Percentiles rank a stretch among this genome's conserved stretches.
Evolutionary conservation across 1,284 basidiomycete genomes (phyloP).

Genomic region (Singerocomus inundabilis): DNA sequence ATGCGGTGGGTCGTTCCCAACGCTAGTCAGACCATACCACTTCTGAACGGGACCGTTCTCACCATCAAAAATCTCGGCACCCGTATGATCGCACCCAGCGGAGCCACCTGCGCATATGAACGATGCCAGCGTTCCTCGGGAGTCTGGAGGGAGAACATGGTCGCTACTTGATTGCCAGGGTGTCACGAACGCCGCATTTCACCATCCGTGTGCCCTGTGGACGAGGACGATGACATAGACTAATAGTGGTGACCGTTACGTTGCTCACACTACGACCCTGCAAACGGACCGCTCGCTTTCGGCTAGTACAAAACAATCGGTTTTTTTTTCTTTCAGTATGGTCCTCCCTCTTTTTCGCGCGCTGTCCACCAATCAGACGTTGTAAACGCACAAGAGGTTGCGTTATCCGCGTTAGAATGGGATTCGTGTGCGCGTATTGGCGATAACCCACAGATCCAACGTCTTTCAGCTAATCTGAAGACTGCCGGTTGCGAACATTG

Average conservation of each 20-base stretch:
- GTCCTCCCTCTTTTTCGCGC: conserved; percentile 15
- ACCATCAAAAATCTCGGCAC: conserved; percentile 9
- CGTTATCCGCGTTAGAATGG: neutral
- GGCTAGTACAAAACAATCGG: conserved; percentile 7
- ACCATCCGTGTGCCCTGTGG: neutral
- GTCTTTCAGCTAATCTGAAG: conserved; percentile 21
- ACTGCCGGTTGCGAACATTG: neutral
- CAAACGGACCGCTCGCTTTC: conserved; percentile 4
- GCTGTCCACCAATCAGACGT: conserved; percentile 8
- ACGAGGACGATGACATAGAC: conserved; percentile 6
- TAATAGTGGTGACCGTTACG: conserved; percentile 17
- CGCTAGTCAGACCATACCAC: neutral
- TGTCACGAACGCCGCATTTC: conserved; percentile 4
- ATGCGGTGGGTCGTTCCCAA: conserved; percentile 15
- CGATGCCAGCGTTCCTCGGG: neutral
- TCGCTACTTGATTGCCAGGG: neutral
- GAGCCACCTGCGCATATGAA: conserved; percentile 8
- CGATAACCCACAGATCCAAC: conserved; percentile 16
- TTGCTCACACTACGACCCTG: conserved; percentile 15
- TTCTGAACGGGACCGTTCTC: conserved; percentile 19
- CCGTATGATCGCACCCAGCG: conserved; percentile 7
- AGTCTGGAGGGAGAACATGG: neutral
- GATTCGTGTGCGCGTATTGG: conserved; percentile 4
- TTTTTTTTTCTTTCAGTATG: neutral
- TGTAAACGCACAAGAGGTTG: neutral